Evolutionary conservation across 2,329 filamentous ascomycete species (phyloP).

Genomic region (Lasiodiplodia citricola): DNA sequence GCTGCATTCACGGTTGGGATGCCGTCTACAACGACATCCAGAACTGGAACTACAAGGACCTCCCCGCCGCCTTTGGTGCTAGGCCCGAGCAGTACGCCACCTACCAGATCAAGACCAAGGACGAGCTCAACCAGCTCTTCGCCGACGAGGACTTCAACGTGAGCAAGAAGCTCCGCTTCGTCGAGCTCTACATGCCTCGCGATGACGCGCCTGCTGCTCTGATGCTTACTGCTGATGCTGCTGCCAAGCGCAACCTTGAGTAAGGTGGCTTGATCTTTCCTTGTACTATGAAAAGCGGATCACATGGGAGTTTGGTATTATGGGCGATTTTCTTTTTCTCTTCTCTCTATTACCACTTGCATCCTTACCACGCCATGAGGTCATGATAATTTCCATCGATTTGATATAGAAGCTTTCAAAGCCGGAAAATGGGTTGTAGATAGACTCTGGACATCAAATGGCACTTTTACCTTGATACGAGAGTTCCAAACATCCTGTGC

Average conservation of each 20-base stretch:
- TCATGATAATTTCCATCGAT: constrained; percentile 7
- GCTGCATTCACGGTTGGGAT: constrained; percentile 84
- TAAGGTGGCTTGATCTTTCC: background rate
- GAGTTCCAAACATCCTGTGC: background rate
- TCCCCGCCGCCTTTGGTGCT: constrained; percentile 72
- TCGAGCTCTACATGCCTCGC: constrained; percentile 81
- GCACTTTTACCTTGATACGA: constrained; percentile 1
- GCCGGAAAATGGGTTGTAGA: constrained; percentile 23
- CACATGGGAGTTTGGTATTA: constrained; percentile 7
- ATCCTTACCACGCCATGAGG: constrained; percentile 14
- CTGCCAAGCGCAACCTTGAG: constrained; percentile 68
- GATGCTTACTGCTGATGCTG: constrained; percentile 72
- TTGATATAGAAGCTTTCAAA: constrained; percentile 18
- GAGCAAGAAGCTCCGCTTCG: constrained; percentile 66
- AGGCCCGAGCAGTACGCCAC: constrained; percentile 62
- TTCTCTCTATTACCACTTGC: constrained; percentile 13
- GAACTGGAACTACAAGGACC: constrained; percentile 73
- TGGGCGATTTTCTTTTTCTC: background rate
- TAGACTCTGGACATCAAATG: constrained; percentile 16
- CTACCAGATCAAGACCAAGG: constrained; percentile 71
- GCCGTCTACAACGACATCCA: constrained; percentile 81
- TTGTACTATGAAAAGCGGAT: constrained; percentile 18
- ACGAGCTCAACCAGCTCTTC: constrained; percentile 70
- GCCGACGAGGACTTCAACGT: constrained; percentile 65
- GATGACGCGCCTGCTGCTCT: constrained; percentile 76